Base-by-base conservation (phyloP, 805 yeast genomes). In the Suhomyces kilbournensis region DNA sequence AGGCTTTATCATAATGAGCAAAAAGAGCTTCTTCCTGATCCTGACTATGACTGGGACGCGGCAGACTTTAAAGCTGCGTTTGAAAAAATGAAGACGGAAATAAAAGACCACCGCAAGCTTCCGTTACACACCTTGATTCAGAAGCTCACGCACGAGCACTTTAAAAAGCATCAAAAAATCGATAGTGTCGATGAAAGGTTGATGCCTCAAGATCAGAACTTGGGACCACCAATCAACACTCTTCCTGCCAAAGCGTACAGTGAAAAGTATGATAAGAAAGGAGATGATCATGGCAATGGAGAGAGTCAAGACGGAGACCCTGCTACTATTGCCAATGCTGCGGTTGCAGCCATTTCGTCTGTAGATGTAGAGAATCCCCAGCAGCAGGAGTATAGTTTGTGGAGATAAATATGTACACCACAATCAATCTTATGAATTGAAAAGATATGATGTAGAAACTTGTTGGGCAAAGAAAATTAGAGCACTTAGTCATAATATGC, bases 51-150 rank as follows among this genome's bases (percentile, higher is more conserved):
- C 73, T 86, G 90, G 89, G 72, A 77, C 2, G 84, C 85, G 1
- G 61, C 76, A 1, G 94, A 88, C 66, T 76, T 87, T 55, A 76
- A 77, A 54, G 73, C 77, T 14, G 83, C 84, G 44, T 87, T 83
- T 61, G 88, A 83, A 51, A 79, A 78, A 54, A 75, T 86, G 81
- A 78, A 80, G 59, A 58, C 76, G 7, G 69, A 77, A 4, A 69
- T 84, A 10, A 75, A 81, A 49, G 86, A 82, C 51, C 48, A 77
- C 39, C 46, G 47, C 39, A 54, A 51, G 12, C 39, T 50, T 6
- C 20, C 44, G 8, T 40, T 53, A n/a, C 48, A 30, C 23, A 19
- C 22, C 8, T 46, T 53, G 25, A 20, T 48, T 14, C 46, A 39
- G 19, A 48, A 26, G 19, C 25, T 48, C n/a, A 19, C 17, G 9